A percentile compares a stretch with the other conserved stretches of the same genome.
phyloP scores from a whole-genome alignment of 805 yeast genomes.

The Starmerella davenportii region DNA sequence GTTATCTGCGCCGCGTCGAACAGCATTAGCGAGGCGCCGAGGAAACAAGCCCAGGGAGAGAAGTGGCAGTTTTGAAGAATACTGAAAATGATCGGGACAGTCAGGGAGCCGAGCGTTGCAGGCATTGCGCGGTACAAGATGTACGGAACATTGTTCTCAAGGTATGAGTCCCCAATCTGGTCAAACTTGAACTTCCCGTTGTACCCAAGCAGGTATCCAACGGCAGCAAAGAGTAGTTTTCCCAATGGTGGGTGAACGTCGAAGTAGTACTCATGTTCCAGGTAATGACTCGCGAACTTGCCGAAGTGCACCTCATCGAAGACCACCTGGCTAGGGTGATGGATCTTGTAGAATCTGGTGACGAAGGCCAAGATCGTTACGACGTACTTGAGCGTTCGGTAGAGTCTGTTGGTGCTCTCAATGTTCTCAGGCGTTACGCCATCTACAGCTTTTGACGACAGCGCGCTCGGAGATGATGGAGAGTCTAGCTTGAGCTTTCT shows the following conservation, averaged over 20 bases:
- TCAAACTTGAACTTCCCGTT: constrained; percentile 82
- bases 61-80: constrained; percentile 64
- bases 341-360: constrained; percentile 57
- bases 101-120: constrained; percentile 62
- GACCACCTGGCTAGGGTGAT: constrained; percentile 77
- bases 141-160: constrained; percentile 59
- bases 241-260: constrained; percentile 98
- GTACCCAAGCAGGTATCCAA: constrained; percentile 73
- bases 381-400: constrained; percentile 4
- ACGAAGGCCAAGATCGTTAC: constrained; percentile 43
- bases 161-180: constrained; percentile 52
- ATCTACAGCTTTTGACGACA: background rate
- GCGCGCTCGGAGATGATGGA: background rate
- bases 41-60: constrained; percentile 54
- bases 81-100: constrained; percentile 74
- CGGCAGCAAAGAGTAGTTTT: constrained; percentile 74
- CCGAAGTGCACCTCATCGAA: constrained; percentile 85
- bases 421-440: background rate
- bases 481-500: background rate
- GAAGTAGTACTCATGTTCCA: constrained; percentile 76
- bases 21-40: constrained; percentile 45
- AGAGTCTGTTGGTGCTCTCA: background rate
- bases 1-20: constrained; percentile 72
- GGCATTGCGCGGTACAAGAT: constrained; percentile 69
- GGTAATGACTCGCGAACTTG: constrained; percentile 81